These are phyloP conservation scores for Candida buenavistaensis DNA, from an alignment of 1,139 yeast species.

Conservation along the genomic window DNA sequence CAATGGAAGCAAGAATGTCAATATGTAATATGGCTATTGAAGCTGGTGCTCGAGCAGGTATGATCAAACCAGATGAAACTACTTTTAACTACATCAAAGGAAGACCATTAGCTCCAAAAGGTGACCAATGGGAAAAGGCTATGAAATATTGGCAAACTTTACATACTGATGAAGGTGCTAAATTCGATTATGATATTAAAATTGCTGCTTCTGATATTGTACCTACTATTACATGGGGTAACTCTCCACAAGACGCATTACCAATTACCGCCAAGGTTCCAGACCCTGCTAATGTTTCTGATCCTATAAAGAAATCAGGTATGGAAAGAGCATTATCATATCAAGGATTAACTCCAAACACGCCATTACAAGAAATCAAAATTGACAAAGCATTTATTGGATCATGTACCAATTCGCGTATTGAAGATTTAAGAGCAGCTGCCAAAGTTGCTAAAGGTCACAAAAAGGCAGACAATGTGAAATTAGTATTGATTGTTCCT, in stretches of 20 bases:
- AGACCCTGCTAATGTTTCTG: constrained; percentile 72
- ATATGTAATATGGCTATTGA: constrained; percentile 99
- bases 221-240: constrained; percentile 99
- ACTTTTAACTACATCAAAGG: constrained; percentile 89
- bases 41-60: constrained; percentile 99
- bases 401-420: constrained; percentile 96
- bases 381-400: constrained; percentile 96
- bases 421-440: constrained; percentile 95
- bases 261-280: constrained; percentile 92
- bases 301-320: constrained; percentile 77
- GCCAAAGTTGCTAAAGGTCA: constrained; percentile 92
- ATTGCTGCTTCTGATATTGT: constrained; percentile 83
- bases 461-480: constrained; percentile 78
- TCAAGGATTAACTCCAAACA: constrained; percentile 87
- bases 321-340: constrained; percentile 89
- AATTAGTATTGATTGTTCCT: constrained; percentile 88
- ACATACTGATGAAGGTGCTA: constrained; percentile 84
- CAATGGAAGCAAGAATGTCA: constrained; percentile 99
- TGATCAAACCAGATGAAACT: constrained; percentile 92
- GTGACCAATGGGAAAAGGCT: constrained; percentile 94
- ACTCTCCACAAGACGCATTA: constrained; percentile 97
- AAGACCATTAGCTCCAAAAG: constrained; percentile 92
- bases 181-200: constrained; percentile 78
- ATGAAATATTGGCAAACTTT: constrained; percentile 86
- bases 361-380: constrained; percentile 68